Conservation (phyloP, 2,329 filamentous ascomycete genomes). For the Scytalidium lignicola region DNA sequence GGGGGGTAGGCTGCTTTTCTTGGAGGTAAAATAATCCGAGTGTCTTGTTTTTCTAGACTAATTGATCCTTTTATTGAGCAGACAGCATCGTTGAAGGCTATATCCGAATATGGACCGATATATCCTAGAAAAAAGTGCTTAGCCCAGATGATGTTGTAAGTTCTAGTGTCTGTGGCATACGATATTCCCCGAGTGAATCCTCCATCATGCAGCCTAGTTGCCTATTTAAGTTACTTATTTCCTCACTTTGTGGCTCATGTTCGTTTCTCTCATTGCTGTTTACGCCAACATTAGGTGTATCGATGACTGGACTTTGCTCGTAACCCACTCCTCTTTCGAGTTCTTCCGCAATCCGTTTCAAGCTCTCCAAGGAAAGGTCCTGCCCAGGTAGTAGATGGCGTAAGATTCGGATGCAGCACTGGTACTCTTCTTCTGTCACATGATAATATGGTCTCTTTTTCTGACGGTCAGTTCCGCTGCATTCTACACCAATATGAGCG, state of each 20-base stretch:
- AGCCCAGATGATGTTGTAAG: neutral
- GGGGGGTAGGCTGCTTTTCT: slow-evolving; percentile 12
- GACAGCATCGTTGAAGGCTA: slow-evolving; percentile 17
- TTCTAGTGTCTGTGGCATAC: slow-evolving; percentile 2
- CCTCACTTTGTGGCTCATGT: slow-evolving; percentile 5
- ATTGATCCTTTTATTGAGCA: slow-evolving; percentile 13
- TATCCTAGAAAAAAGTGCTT: slow-evolving; percentile 7
- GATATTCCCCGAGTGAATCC: slow-evolving; percentile 16
- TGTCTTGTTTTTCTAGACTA: slow-evolving; percentile 9
- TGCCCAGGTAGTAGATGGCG: slow-evolving; percentile 12
- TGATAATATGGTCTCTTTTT: slow-evolving; percentile 17
- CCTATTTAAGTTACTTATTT: slow-evolving; percentile 13
- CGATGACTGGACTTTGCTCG: neutral
- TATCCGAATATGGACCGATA: slow-evolving; percentile 15
- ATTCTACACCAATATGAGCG: slow-evolving; percentile 13
- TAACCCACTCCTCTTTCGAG: slow-evolving; percentile 1
- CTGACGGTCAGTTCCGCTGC: slow-evolving; percentile 8
- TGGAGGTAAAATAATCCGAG: slow-evolving; percentile 11
- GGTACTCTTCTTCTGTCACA: slow-evolving; percentile 18
- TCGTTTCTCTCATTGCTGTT: neutral
- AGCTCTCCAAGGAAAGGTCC: slow-evolving; percentile 10
- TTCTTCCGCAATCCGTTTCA: slow-evolving; percentile 10
- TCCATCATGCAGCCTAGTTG: slow-evolving; percentile 16
- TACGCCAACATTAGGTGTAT: slow-evolving; percentile 1
- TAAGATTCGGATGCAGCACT: slow-evolving; percentile 13